A percentile compares a stretch with the other conserved stretches of the same genome.
phyloP scores from a whole-genome alignment of 192 early-diverging fungal genomes.

The Cladochytrium replicatum region DNA sequence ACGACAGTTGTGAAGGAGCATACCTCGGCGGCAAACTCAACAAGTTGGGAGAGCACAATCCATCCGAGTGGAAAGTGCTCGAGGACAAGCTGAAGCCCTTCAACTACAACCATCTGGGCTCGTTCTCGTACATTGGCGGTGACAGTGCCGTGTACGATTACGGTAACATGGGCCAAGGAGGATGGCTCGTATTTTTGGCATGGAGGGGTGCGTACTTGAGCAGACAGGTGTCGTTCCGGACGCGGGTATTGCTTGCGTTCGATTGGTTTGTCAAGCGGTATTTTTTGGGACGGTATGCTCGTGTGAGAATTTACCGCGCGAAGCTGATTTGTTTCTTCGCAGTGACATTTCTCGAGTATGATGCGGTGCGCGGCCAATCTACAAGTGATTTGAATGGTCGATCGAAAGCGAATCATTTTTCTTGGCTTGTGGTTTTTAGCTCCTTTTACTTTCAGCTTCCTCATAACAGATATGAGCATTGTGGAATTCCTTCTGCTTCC shows the following conservation, averaged over 20 bases:
- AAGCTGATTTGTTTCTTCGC: slow-evolving; percentile 79
- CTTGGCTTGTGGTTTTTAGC: too few relatives aligned
- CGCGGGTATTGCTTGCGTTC: slow-evolving; percentile 21
- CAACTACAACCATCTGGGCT: slow-evolving; percentile 27
- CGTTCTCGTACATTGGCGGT: slow-evolving; percentile 30
- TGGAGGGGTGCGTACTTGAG: slow-evolving; percentile 33
- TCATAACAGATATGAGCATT: too few relatives aligned
- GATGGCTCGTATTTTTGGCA: slow-evolving; percentile 15
- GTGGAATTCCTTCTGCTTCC: too few relatives aligned
- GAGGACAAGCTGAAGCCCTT: slow-evolving; percentile 15
- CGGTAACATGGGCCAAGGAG: slow-evolving; percentile 7
- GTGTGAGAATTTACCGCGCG: too few relatives aligned
- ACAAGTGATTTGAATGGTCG: too few relatives aligned
- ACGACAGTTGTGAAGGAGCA: slow-evolving; percentile 50
- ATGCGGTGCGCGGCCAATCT: too few relatives aligned
- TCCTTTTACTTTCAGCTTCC: too few relatives aligned
- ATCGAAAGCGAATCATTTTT: too few relatives aligned
- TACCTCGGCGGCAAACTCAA: slow-evolving; percentile 26
- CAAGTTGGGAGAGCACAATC: slow-evolving; percentile 1
- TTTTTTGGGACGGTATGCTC: slow-evolving; percentile 21
- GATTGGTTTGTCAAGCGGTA: slow-evolving; percentile 36
- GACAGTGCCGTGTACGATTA: slow-evolving; percentile 24
- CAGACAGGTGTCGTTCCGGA: slow-evolving; percentile 30
- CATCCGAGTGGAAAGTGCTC: background rate
- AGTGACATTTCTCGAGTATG: slow-evolving; percentile 88